Conservation (phyloP, 2,329 filamentous ascomycete species). For the Hypoxylon sp. region DNA sequence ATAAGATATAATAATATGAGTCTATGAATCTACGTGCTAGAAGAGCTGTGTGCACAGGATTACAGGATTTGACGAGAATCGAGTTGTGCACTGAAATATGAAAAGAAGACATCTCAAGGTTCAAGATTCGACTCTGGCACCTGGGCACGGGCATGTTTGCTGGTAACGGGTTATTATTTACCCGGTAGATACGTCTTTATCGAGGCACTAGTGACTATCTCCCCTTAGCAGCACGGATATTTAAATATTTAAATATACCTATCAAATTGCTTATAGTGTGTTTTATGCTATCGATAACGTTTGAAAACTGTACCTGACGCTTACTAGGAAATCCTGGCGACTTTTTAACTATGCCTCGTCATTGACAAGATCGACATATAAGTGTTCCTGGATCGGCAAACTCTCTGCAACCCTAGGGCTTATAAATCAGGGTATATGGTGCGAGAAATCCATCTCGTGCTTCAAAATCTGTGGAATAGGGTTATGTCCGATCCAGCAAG, state of each 20-base stretch:
- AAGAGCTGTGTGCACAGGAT: not conserved
- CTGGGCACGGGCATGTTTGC: not conserved
- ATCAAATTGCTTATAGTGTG: not conserved
- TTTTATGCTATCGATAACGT: not conserved
- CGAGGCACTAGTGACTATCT: not conserved
- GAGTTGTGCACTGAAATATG: not conserved
- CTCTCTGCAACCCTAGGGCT: not conserved
- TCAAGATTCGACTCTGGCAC: too few species aligned
- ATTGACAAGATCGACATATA: not conserved
- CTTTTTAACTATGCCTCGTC: not conserved
- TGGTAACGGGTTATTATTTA: not conserved
- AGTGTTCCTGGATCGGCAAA: conserved; percentile 7
- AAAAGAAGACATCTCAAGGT: not conserved
- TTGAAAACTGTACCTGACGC: not conserved
- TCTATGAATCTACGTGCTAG: not conserved
- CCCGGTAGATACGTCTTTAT: not conserved
- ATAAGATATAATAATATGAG: not conserved
- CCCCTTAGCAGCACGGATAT: not conserved
- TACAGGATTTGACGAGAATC: not conserved
- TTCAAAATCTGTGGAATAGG: not conserved
- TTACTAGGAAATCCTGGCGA: too few species aligned
- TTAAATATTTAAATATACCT: not conserved
- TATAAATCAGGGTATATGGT: conserved; percentile 3
- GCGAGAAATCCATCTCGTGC: not conserved
- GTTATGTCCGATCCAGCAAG: not conserved